Evolutionary conservation across 2,329 filamentous ascomycete species (phyloP).

Genomic region (Aspergillus clavatus): DNA sequence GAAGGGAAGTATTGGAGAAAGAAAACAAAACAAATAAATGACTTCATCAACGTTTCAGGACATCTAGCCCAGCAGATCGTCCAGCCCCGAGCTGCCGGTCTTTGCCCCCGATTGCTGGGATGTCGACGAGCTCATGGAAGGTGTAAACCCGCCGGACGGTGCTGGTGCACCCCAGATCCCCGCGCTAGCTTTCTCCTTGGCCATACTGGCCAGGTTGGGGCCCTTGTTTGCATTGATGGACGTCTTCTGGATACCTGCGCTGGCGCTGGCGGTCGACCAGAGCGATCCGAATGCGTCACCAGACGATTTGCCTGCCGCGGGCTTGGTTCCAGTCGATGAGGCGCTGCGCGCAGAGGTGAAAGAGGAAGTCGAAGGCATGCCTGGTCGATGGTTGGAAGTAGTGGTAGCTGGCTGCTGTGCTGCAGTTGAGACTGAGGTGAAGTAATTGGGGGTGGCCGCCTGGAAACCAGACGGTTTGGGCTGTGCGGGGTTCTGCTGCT

Average conservation of each 20-base stretch:
- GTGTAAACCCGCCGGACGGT: conserved; percentile 45
- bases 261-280: conserved; percentile 66
- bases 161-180: conserved; percentile 84
- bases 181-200: conserved; percentile 95
- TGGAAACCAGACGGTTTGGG: conserved; percentile 64
- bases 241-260: conserved; percentile 69
- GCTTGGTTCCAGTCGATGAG: conserved; percentile 45
- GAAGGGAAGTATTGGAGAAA: too few species aligned
- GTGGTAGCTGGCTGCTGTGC: conserved; percentile 27
- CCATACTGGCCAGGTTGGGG: conserved; percentile 84
- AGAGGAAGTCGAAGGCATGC: conserved; percentile 35
- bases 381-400: conserved; percentile 26
- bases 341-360: conserved; percentile 37
- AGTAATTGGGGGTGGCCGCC: conserved; percentile 85
- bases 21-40: conserved; percentile 3
- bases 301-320: conserved; percentile 45
- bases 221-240: conserved; percentile 57
- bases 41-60: conserved; percentile 3
- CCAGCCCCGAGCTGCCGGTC: conserved; percentile 35
- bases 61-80: conserved; percentile 38
- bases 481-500: conserved; percentile 38
- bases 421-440: conserved; percentile 64
- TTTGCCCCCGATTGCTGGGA: conserved; percentile 26
- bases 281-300: conserved; percentile 87
- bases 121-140: conserved; percentile 34